Base-by-base conservation (phyloP, 257 asterid species). In the Lavandula angustifolia region DNA sequence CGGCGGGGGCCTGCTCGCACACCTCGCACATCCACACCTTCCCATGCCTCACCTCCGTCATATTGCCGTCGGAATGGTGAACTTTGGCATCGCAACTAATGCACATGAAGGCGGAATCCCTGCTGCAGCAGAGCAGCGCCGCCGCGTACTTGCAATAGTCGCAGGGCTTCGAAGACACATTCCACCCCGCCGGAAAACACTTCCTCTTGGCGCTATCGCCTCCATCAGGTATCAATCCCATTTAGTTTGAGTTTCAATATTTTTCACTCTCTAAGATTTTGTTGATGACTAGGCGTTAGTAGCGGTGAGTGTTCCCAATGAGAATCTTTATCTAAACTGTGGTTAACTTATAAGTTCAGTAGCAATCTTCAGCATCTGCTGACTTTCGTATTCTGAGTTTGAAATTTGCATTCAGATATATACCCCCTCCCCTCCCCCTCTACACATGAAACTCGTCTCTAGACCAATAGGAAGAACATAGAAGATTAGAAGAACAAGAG, bases 1-100 rank as follows among this genome's bases (percentile, higher is more conserved):
- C 77, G 12, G 90, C 85, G 0, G 88, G 88, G 3, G 82, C 88
- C 42, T 84, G 96, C 60, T 88, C 88, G 1, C 96, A 88, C 3
- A 83, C 86, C 38, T 85, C 91, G 61, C 95, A 88, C 64, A 88
- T 48, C 95, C 95, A 88, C 11, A 88, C 92, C 0, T 85, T 85
- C 59, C 70, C 90, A 76, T 84, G 96, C 37, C 60, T 14, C 6
- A 58, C 3, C 71, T 13, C 34, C 66, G 44, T 43, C 16, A 3
- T 5, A 14, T 57, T 43, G 67, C 38, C 50, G n/a, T 48, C 9
- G 9, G 41, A 35, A 7, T 7, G 5, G 58, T 90, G 96, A 60
- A 73, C n/a, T 35, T 73, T 77, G 52, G 78, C 55, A 54, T 90
- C 97, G 61, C 97, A 90, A 1, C 72, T 40, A 44, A 84, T 44